These are phyloP conservation scores for Rhodotorula sp. DNA, from an alignment of 1,284 basidiomycete species.

Conservation along the genomic window DNA sequence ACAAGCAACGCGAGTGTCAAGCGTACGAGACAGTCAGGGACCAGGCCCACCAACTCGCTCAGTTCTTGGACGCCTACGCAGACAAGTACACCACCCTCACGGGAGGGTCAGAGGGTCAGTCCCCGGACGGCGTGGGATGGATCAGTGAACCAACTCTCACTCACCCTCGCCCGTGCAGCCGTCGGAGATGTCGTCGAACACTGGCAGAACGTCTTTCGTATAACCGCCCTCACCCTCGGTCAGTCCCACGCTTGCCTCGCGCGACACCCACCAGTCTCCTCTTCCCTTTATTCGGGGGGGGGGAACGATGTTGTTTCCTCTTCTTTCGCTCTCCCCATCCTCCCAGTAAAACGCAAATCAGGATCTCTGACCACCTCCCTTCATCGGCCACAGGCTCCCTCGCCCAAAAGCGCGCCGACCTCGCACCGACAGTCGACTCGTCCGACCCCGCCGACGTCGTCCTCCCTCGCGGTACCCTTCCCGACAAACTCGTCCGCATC, in stretches of 20 bases:
- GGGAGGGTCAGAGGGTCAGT: slow-evolving; percentile 38
- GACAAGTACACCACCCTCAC: slow-evolving; percentile 36
- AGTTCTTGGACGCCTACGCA: slow-evolving; percentile 19
- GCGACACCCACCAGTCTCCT: neutral
- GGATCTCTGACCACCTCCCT: neutral
- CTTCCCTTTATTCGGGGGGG: neutral
- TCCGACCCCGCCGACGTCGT: neutral
- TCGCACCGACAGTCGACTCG: neutral
- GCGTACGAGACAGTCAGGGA: slow-evolving; percentile 32
- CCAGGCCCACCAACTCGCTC: slow-evolving; percentile 30
- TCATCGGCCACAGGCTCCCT: slow-evolving; percentile 15
- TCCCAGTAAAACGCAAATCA: too few relatives aligned
- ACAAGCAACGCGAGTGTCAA: slow-evolving; percentile 41
- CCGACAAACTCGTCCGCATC: slow-evolving; percentile 33
- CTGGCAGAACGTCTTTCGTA: slow-evolving; percentile 45
- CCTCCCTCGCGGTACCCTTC: slow-evolving; percentile 17
- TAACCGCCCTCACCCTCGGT: slow-evolving; percentile 42
- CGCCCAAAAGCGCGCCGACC: slow-evolving; percentile 11
- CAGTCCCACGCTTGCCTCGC: neutral
- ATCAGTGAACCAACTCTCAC: neutral
- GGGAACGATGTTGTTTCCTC: neutral
- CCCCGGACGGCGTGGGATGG: too few relatives aligned
- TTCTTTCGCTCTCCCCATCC: neutral
- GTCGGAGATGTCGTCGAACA: slow-evolving; percentile 44
- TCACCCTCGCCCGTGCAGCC: slow-evolving; percentile 19